Conservation (phyloP, 2,329 filamentous ascomycete genomes). For the Neoarthrinium moseri region DNA sequence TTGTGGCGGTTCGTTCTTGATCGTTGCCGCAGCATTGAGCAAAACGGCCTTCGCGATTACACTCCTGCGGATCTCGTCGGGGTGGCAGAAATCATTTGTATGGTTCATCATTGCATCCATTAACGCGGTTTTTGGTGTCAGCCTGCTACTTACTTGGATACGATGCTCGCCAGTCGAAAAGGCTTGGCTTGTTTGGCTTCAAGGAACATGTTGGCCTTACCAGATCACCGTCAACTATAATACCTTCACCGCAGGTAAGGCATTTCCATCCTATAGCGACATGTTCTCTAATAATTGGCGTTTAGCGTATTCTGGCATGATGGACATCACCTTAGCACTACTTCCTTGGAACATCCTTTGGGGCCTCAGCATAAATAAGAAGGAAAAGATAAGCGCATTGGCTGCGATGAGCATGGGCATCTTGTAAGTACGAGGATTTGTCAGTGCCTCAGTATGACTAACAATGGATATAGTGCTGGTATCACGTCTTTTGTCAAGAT, state of each 20-base stretch:
- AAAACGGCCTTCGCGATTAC: constrained; percentile 38
- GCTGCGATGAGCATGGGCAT: constrained; percentile 43
- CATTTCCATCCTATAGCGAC: neutral
- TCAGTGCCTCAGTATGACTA: neutral
- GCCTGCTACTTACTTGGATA: constrained; percentile 26
- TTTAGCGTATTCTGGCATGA: constrained; percentile 28
- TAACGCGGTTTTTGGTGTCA: constrained; percentile 26
- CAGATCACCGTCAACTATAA: constrained; percentile 27
- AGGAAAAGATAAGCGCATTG: constrained; percentile 38
- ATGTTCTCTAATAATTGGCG: constrained; percentile 1
- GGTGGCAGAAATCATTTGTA: constrained; percentile 23
- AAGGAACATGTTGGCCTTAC: constrained; percentile 30
- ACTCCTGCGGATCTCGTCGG: constrained; percentile 28
- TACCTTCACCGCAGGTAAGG: constrained; percentile 27
- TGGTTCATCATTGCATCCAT: constrained; percentile 32
- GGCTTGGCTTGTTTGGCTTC: constrained; percentile 22
- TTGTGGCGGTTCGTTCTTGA: constrained; percentile 21
- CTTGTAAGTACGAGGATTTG: constrained; percentile 27
- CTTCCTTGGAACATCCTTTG: constrained; percentile 41
- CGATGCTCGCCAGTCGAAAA: constrained; percentile 29
- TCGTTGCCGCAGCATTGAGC: constrained; percentile 29
- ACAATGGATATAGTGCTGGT: constrained; percentile 23
- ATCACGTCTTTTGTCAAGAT: constrained; percentile 30
- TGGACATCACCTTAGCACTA: constrained; percentile 39
- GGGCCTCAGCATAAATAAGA: constrained; percentile 35